Conservation (phyloP, 352 stramenopile species). For the Phytopythium vexans region DNA sequence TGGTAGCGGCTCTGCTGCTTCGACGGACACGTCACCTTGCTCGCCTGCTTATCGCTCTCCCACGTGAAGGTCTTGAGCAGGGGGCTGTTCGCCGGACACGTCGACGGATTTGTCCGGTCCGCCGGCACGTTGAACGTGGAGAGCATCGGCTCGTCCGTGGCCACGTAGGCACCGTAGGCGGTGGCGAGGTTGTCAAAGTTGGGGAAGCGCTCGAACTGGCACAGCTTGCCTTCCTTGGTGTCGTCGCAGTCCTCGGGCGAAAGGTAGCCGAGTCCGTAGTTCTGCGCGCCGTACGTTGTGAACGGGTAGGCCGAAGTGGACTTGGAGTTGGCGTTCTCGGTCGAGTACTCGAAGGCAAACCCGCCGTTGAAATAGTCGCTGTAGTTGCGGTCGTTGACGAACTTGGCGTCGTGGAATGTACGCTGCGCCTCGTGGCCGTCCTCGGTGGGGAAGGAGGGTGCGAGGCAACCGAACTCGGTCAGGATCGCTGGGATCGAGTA, state of each 20-base stretch:
- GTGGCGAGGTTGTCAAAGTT: slow-evolving; percentile 59
- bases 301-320: slow-evolving; percentile 59
- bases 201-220: slow-evolving; percentile 55
- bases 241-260: slow-evolving; percentile 59
- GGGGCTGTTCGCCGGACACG: slow-evolving; percentile 13
- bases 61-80: slow-evolving; percentile 16
- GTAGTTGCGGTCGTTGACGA: slow-evolving; percentile 48
- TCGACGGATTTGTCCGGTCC: slow-evolving; percentile 14
- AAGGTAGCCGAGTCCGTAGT: slow-evolving; percentile 81
- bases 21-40: slow-evolving; percentile 18
- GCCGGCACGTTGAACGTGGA: slow-evolving; percentile 15
- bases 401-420: slow-evolving; percentile 68
- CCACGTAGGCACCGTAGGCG: slow-evolving; percentile 35
- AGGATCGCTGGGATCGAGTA: slow-evolving; percentile 35
- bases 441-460: slow-evolving; percentile 28
- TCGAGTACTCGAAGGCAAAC: slow-evolving; percentile 80
- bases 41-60: slow-evolving; percentile 11
- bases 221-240: slow-evolving; percentile 29
- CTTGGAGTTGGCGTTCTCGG: slow-evolving; percentile 71
- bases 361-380: slow-evolving; percentile 60
- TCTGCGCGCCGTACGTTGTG: slow-evolving; percentile 51
- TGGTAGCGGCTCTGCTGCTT: slow-evolving; percentile 18
- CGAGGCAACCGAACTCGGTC: slow-evolving; percentile 29
- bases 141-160: slow-evolving; percentile 27
- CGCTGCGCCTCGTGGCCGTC: slow-evolving; percentile 71